phyloP scores from a whole-genome alignment of 495 filamentous ascomycete genomes.

The Tuber umbilicatum region DNA sequence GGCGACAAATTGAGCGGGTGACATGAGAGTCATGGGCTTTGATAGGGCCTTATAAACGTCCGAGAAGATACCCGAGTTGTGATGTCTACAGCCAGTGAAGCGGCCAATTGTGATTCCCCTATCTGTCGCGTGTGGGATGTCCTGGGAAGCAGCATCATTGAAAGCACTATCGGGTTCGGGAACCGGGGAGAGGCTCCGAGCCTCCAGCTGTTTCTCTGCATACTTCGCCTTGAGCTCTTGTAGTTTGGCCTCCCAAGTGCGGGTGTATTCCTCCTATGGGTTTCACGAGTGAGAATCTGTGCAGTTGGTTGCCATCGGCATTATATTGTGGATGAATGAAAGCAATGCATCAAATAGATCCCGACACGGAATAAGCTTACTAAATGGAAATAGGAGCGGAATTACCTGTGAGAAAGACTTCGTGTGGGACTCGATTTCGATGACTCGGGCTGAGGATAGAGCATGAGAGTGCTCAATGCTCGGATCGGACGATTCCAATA shows the following conservation, averaged over 20 bases:
- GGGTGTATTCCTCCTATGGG: constrained; percentile 25
- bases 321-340: neutral
- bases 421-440: constrained; percentile 28
- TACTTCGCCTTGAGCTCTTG: constrained; percentile 11
- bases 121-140: constrained; percentile 1
- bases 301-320: constrained; percentile 4
- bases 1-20: constrained; percentile 52
- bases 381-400: neutral
- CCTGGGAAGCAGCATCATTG: constrained; percentile 5
- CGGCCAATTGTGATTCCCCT: constrained; percentile 53
- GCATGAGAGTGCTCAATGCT: constrained; percentile 23
- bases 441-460: constrained; percentile 22
- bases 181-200: neutral
- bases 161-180: neutral
- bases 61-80: constrained; percentile 72
- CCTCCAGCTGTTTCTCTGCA: neutral
- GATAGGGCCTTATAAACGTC: constrained; percentile 61
- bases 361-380: neutral
- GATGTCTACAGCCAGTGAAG: constrained; percentile 63
- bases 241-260: constrained; percentile 27
- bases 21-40: constrained; percentile 2
- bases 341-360: neutral
- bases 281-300: constrained; percentile 25
- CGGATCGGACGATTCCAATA: constrained; percentile 17
- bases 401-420: constrained; percentile 31